Conservation (phyloP, 1,284 basidiomycete genomes). For the Cerrena zonata region DNA sequence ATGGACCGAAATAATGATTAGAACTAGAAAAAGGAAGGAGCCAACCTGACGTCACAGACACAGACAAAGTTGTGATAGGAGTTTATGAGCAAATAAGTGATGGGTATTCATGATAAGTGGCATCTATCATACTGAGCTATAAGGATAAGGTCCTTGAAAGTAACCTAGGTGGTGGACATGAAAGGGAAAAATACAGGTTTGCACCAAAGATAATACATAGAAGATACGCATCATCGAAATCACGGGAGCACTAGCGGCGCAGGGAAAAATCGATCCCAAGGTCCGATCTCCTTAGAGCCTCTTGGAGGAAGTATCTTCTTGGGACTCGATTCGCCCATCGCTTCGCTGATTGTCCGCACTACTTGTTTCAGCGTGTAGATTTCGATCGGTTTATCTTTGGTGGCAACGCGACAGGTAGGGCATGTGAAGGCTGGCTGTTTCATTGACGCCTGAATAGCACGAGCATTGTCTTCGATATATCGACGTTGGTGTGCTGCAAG, state of each 20-base stretch:
- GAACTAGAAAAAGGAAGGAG: no score
- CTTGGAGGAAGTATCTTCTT: slow-evolving; percentile 21
- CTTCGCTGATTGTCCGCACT: slow-evolving; percentile 40
- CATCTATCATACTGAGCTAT: background rate
- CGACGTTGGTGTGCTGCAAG: slow-evolving; percentile 17
- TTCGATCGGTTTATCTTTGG: slow-evolving; percentile 48
- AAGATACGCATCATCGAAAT: background rate
- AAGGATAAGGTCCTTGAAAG: background rate
- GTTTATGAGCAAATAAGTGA: no score
- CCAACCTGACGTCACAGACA: no score
- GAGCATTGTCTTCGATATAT: slow-evolving; percentile 20
- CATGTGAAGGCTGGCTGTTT: slow-evolving; percentile 53
- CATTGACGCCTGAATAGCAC: slow-evolving; percentile 15
- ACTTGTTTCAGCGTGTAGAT: slow-evolving; percentile 55
- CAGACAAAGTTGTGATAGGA: no score
- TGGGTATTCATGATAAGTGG: no score
- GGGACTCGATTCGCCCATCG: slow-evolving; percentile 42
- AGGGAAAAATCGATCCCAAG: slow-evolving; percentile 53
- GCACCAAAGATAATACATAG: background rate
- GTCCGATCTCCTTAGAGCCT: slow-evolving; percentile 18
- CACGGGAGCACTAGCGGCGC: background rate
- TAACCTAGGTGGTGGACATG: background rate
- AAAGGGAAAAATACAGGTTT: no score
- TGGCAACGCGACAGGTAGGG: slow-evolving; percentile 53
- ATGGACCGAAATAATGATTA: no score